Base-by-base conservation (phyloP, 345 rosid genomes). In the Eucalyptus regnans region DNA sequence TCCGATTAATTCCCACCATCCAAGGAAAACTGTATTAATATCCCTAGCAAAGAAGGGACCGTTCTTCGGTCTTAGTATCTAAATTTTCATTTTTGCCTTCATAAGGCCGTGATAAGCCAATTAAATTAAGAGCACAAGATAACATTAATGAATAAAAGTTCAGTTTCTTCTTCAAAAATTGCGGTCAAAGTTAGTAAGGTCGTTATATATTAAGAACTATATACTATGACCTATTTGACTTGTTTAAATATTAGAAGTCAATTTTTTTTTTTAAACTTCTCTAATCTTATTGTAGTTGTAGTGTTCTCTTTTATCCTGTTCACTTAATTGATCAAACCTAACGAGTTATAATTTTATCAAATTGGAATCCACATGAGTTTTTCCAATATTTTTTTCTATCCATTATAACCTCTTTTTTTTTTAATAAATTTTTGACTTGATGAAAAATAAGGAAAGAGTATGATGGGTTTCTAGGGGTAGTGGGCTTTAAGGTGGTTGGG, bases 281-380 rank as follows among this genome's bases (percentile, higher is more conserved):
- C 13, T 22, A 23, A 9, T 54, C 27, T 54, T 10, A 9, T 10
- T 58, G 14, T 23, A 58, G 64, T 11, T 1, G 15, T 58, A 58
- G 64, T 58, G 12, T 3, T 11, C n/a, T 12, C 7, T 58, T 58
- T 58, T 58, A 58, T 58, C 29, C 7, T 2, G 5, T 58, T 10
- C 27, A 58, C n/a, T 58, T 58, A 23, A 58, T 54, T 58, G 64
- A 58, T 58, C 64, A 58, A 58, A 58, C n/a, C n/a, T 25, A 58
- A 58, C 27, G 13, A 23, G n/a, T 58, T 25, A 25, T 11, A 25
- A 58, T 5, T 58, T 49, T 12, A 49, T 49, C 14, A 58, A 58
- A 58, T 25, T 58, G 2, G 0, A 58, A 5, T 4, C 2, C 0
- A 8, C 62, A 0, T 54, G 60, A 56, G 27, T 0, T 56, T 56